Evolutionary conservation across 1,284 basidiomycete genomes (phyloP).

Genomic region (Mixia osmundae): DNA sequence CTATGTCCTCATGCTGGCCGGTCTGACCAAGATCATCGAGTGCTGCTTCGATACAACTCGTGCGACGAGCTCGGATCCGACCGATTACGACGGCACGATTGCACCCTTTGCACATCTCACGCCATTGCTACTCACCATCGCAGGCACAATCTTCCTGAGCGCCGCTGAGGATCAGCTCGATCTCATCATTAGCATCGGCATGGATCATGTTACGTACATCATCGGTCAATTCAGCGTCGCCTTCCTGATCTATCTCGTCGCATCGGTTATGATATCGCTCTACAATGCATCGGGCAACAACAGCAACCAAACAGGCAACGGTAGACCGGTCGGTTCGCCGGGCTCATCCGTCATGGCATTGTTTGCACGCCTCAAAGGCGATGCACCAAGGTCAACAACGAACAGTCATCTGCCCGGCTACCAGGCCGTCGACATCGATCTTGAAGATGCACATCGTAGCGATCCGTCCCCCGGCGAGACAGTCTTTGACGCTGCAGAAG

Average conservation of each 20-base stretch:
- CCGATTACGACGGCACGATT: slow-evolving; percentile 14
- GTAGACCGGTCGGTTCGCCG: no score
- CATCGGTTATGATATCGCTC: slow-evolving; percentile 34
- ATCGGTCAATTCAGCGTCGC: slow-evolving; percentile 33
- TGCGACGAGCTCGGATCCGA: no score
- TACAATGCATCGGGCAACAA: slow-evolving; percentile 21
- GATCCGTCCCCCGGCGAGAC: no score
- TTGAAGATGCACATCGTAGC: no score
- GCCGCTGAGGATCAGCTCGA: slow-evolving; percentile 70
- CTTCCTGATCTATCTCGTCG: slow-evolving; percentile 46
- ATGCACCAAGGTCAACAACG: no score
- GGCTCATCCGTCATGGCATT: no score
- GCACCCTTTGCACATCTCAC: slow-evolving; percentile 58
- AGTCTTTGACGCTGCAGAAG: no score
- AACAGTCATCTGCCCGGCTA: no score
- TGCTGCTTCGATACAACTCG: slow-evolving; percentile 48
- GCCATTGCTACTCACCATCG: slow-evolving; percentile 46
- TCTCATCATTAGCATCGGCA: slow-evolving; percentile 25
- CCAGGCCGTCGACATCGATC: no score
- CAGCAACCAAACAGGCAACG: background rate
- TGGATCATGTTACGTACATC: slow-evolving; percentile 53
- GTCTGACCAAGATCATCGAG: slow-evolving; percentile 57
- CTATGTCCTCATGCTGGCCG: slow-evolving; percentile 56
- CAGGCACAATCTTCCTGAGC: slow-evolving; percentile 38
- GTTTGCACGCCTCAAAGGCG: no score